A percentile compares a stretch with the other conserved stretches of the same genome.
Conservation (phyloP, 441 rosid species). For the Euphorbia schlechtendalii region DNA sequence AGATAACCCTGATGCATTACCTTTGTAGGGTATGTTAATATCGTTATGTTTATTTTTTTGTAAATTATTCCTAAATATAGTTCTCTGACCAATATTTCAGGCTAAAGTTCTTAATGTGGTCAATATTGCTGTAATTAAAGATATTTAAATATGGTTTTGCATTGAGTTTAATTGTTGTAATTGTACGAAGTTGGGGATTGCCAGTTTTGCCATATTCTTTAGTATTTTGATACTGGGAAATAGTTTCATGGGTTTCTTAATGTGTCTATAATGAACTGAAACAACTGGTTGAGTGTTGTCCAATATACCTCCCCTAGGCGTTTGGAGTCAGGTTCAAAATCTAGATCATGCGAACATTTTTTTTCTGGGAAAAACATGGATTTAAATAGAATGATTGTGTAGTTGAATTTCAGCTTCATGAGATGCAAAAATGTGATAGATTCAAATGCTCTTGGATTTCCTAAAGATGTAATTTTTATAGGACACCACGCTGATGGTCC, state of each 20-base stretch:
- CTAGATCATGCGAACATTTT: background rate
- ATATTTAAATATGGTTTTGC: background rate
- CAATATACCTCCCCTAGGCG: background rate
- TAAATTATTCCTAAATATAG: background rate
- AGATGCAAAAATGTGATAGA: background rate
- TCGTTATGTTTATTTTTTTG: slow-evolving; percentile 7
- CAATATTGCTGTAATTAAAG: background rate
- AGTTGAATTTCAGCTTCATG: slow-evolving; percentile 1
- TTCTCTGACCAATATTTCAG: background rate
- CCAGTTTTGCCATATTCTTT: background rate
- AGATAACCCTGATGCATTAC: slow-evolving; percentile 98
- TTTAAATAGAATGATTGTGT: background rate
- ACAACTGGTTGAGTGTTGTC: background rate
- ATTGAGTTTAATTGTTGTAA: slow-evolving; percentile 8
- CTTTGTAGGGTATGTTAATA: slow-evolving; percentile 72
- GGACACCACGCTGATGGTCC: background rate
- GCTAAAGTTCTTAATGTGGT: slow-evolving; percentile 2
- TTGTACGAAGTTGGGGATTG: slow-evolving; percentile 4
- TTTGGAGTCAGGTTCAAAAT: background rate
- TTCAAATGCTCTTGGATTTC: slow-evolving; percentile 1
- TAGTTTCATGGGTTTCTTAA: background rate
- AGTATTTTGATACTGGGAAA: slow-evolving; percentile 1
- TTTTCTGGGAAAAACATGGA: background rate
- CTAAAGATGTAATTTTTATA: background rate
- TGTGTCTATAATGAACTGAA: background rate